phyloP scores from a whole-genome alignment of 2,329 filamentous ascomycete genomes.

The Chaetomiaceae sp. region DNA sequence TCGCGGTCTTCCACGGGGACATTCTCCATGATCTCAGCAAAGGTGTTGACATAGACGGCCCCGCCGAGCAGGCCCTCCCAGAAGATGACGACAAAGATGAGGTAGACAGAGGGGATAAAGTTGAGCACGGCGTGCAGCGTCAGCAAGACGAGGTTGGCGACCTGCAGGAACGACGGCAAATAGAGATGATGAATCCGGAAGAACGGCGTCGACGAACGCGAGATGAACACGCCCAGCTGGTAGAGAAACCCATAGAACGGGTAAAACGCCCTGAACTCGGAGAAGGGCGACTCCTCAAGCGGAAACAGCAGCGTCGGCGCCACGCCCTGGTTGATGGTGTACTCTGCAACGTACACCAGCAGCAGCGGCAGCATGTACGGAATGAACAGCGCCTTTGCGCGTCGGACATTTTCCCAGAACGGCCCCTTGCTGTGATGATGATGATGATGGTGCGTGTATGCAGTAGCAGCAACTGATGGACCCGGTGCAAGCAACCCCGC shows the following conservation, averaged over 20 bases:
- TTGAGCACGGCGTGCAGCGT: conserved; percentile 71
- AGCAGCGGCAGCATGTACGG: conserved; percentile 85
- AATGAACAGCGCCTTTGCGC: conserved; percentile 66
- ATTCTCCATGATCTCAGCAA: conserved; percentile 86
- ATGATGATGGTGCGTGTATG: conserved; percentile 28
- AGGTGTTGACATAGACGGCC: conserved; percentile 91
- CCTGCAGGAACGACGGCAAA: conserved; percentile 73
- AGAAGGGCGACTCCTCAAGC: conserved; percentile 69
- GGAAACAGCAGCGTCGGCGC: conserved; percentile 87
- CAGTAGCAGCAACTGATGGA: conserved; percentile 38
- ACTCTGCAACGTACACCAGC: conserved; percentile 91
- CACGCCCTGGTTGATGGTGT: conserved; percentile 95
- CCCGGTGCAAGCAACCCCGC: conserved; percentile 47
- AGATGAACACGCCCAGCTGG: conserved; percentile 91
- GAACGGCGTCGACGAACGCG: conserved; percentile 85
- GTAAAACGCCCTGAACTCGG: conserved; percentile 81
- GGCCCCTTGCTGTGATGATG: conserved; percentile 26
- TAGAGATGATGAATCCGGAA: conserved; percentile 78
- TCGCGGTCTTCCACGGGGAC: conserved; percentile 75
- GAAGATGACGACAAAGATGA: conserved; percentile 82
- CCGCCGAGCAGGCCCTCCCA: conserved; percentile 94
- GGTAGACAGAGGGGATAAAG: conserved; percentile 79
- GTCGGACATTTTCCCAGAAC: conserved; percentile 54
- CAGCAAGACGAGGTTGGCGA: conserved; percentile 70
- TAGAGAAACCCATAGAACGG: conserved; percentile 94